phyloP scores from a whole-genome alignment of 2,329 filamentous ascomycete genomes.

The Juglanconis oblonga region DNA sequence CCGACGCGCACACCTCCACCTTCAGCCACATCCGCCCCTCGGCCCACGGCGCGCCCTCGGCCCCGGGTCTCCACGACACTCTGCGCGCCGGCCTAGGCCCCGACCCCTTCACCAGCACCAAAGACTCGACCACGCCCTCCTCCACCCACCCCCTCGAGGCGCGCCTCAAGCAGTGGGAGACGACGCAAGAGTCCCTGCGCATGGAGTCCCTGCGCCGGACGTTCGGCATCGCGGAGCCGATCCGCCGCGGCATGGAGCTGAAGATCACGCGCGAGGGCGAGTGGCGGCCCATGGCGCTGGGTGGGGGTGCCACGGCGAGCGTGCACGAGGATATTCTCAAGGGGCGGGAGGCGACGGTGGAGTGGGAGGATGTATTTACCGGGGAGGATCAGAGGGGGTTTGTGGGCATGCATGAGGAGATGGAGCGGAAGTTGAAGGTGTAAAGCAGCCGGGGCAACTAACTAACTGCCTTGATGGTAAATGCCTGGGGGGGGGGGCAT shows the following conservation, averaged over 20 bases:
- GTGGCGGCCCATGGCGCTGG: conserved; percentile 73
- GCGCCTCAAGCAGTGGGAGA: conserved; percentile 84
- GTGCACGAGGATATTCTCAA: conserved; percentile 88
- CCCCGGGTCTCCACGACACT: conserved; percentile 89
- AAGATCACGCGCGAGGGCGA: conserved; percentile 78
- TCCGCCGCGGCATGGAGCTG: conserved; percentile 91
- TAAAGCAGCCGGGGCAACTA: conserved; percentile 29
- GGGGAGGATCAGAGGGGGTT: conserved; percentile 71
- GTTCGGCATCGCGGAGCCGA: conserved; percentile 89
- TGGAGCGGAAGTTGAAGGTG: conserved; percentile 89
- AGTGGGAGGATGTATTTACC: conserved; percentile 91
- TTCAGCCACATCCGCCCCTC: conserved; percentile 58
- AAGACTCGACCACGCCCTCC: conserved; percentile 44
- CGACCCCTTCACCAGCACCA: conserved; percentile 45
- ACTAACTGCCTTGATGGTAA: not conserved
- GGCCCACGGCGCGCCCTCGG: conserved; percentile 76
- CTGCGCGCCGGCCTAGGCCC: conserved; percentile 79
- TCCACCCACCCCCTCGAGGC: conserved; percentile 87
- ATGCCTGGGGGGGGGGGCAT: not conserved
- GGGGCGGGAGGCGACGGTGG: conserved; percentile 72
- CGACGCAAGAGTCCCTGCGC: conserved; percentile 81
- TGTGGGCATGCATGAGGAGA: conserved; percentile 82
- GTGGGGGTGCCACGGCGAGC: conserved; percentile 55
- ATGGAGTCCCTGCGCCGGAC: conserved; percentile 84
- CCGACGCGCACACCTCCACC: conserved; percentile 61